These are phyloP conservation scores for Penicillium verrucosum DNA, from an alignment of 2,329 filamentous ascomycete genomes.

Conservation along the genomic window DNA sequence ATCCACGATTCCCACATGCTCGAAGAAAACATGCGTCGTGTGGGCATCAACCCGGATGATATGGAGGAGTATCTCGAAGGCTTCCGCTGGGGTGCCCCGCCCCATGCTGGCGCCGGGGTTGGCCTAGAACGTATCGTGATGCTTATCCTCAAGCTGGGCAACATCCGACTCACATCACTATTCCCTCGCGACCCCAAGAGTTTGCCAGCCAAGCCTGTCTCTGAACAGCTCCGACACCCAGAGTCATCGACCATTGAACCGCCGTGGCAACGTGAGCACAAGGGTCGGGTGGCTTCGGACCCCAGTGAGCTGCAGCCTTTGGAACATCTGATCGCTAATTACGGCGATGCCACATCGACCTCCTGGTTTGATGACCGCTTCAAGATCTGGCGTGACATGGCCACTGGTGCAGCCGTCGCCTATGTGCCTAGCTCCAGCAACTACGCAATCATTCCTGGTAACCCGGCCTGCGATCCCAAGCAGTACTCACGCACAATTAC, in stretches of 20 bases:
- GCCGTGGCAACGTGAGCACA: slow-evolving; percentile 52
- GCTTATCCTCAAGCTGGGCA: slow-evolving; percentile 78
- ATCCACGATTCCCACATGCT: slow-evolving; percentile 76
- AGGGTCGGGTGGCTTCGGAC: slow-evolving; percentile 42
- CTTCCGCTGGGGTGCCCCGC: slow-evolving; percentile 84
- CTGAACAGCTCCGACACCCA: slow-evolving; percentile 71
- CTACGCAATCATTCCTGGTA: slow-evolving; percentile 79
- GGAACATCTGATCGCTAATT: slow-evolving; percentile 89
- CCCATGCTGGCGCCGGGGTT: slow-evolving; percentile 85
- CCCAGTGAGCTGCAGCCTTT: slow-evolving; percentile 64
- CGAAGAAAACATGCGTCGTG: slow-evolving; percentile 70
- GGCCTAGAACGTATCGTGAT: slow-evolving; percentile 86
- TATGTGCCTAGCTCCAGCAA: slow-evolving; percentile 70
- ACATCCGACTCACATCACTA: slow-evolving; percentile 82
- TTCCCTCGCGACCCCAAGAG: slow-evolving; percentile 89
- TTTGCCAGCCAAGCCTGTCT: slow-evolving; percentile 64
- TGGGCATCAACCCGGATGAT: slow-evolving; percentile 71
- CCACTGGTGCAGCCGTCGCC: slow-evolving; percentile 77
- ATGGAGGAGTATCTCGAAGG: slow-evolving; percentile 90
- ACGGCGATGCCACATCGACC: slow-evolving; percentile 89
- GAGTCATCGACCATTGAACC: slow-evolving; percentile 78
- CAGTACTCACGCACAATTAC: slow-evolving; percentile 73
- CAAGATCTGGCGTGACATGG: slow-evolving; percentile 76
- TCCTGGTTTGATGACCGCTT: slow-evolving; percentile 90
- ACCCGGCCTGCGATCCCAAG: slow-evolving; percentile 76